phyloP scores from a whole-genome alignment of 108 stramenopile genomes.

The Schizochytrium sp. region DNA sequence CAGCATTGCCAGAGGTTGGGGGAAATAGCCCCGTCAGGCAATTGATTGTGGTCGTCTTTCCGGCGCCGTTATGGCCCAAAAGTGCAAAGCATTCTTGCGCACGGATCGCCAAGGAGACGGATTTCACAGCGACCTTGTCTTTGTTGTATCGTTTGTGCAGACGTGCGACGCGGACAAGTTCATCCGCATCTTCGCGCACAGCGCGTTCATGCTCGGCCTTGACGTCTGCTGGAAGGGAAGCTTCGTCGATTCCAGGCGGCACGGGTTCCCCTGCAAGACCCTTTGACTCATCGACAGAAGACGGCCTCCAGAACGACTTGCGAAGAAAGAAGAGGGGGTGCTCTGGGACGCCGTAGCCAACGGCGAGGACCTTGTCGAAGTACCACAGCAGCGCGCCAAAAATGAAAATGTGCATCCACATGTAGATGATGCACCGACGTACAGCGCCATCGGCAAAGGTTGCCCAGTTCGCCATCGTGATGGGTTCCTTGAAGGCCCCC shows the following conservation, averaged over 20 bases:
- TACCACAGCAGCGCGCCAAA: conserved; percentile 81
- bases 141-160: conserved; percentile 53
- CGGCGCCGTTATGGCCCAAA: conserved; percentile 78
- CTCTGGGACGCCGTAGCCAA: conserved; percentile 70
- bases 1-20: conserved; percentile 72
- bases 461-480: conserved; percentile 23
- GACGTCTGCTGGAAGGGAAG: neutral
- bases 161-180: conserved; percentile 1
- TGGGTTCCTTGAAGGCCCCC: conserved; percentile 7
- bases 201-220: conserved; percentile 52
- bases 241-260: neutral
- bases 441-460: conserved; percentile 21
- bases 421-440: conserved; percentile 37
- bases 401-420: conserved; percentile 64
- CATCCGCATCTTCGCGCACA: conserved; percentile 21
- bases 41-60: conserved; percentile 65
- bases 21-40: conserved; percentile 88
- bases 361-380: conserved; percentile 63
- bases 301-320: conserved; percentile 54
- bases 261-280: neutral
- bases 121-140: conserved; percentile 74
- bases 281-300: neutral
- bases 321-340: conserved; percentile 70
- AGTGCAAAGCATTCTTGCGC: conserved; percentile 78
- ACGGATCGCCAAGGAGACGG: conserved; percentile 71